Evolutionary conservation across 2,329 filamentous ascomycete genomes (phyloP).

Genomic region (Alternaria dauci): DNA sequence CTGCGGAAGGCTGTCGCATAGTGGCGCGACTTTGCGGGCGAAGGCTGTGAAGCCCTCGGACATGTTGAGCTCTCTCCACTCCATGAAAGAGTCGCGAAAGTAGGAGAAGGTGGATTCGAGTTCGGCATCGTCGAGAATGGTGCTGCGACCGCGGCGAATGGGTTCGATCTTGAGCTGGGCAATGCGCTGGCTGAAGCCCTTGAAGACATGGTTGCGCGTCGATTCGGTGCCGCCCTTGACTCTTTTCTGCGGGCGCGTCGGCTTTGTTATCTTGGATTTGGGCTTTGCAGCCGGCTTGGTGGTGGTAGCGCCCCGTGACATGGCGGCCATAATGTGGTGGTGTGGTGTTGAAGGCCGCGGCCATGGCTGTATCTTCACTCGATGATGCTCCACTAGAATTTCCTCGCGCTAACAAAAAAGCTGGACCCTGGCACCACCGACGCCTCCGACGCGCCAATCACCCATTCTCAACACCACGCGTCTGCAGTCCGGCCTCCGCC

Average conservation of each 20-base stretch:
- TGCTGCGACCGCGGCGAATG: slow-evolving; percentile 84
- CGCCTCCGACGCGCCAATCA: slow-evolving; percentile 21
- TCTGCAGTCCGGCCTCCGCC: slow-evolving; percentile 9
- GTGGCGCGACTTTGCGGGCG: slow-evolving; percentile 73
- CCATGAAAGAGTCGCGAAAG: slow-evolving; percentile 80
- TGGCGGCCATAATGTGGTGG: slow-evolving; percentile 52
- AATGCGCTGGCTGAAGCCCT: slow-evolving; percentile 90
- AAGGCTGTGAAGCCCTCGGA: slow-evolving; percentile 83
- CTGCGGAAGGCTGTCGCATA: slow-evolving; percentile 90
- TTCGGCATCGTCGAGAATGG: slow-evolving; percentile 83
- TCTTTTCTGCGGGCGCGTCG: slow-evolving; percentile 65
- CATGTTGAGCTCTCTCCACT: slow-evolving; percentile 92
- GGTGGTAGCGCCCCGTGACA: slow-evolving; percentile 49
- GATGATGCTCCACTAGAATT: slow-evolving; percentile 42
- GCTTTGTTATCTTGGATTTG: slow-evolving; percentile 27
- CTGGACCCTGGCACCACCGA: slow-evolving; percentile 28
- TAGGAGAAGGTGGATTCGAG: slow-evolving; percentile 82
- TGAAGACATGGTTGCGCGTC: slow-evolving; percentile 86
- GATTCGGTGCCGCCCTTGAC: slow-evolving; percentile 74
- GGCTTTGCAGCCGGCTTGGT: slow-evolving; percentile 20
- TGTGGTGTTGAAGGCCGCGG: slow-evolving; percentile 13
- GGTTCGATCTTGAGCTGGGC: slow-evolving; percentile 93
- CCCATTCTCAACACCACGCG: slow-evolving; percentile 25
- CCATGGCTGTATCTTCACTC: slow-evolving; percentile 13
- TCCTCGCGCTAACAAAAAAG: slow-evolving; percentile 33